Evolutionary conservation across 768 basidiomycete species (phyloP).

Genomic region (Lactifluus hygrophoroides): DNA sequence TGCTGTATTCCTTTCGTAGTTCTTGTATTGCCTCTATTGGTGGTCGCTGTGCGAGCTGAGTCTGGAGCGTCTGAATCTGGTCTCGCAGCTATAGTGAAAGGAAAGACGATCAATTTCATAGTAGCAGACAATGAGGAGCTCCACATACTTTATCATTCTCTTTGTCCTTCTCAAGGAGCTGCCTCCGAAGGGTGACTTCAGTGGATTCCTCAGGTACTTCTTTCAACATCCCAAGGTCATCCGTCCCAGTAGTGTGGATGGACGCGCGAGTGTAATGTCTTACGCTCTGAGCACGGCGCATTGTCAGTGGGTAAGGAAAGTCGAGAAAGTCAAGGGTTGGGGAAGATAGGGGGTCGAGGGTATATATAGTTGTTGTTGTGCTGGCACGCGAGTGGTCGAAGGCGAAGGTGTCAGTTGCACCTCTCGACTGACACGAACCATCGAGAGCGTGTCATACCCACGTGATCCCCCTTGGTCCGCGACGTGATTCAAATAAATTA

Average conservation of each 20-base stretch:
- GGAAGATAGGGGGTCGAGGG: slow-evolving; percentile 4
- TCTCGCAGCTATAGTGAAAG: slow-evolving; percentile 42
- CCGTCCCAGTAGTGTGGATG: background rate
- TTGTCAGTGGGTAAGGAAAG: background rate
- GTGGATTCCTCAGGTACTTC: slow-evolving; percentile 14
- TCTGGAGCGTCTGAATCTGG: slow-evolving; percentile 54
- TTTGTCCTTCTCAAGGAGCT: slow-evolving; percentile 19
- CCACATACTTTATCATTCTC: slow-evolving; percentile 18
- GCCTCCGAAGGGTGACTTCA: slow-evolving; percentile 15
- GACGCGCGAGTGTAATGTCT: slow-evolving; percentile 15
- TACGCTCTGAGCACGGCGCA: slow-evolving; percentile 20
- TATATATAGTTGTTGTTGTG: background rate
- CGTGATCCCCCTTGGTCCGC: background rate
- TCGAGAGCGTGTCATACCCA: background rate
- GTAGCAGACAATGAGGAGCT: background rate
- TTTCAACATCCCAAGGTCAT: slow-evolving; percentile 19
- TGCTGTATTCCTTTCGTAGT: slow-evolving; percentile 64
- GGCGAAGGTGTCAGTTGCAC: too few species aligned
- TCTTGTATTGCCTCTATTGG: slow-evolving; percentile 57
- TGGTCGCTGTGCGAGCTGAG: slow-evolving; percentile 57
- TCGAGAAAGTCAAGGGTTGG: background rate
- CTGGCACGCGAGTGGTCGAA: background rate
- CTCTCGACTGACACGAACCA: background rate
- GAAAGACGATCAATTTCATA: background rate
- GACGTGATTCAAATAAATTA: background rate